These are phyloP conservation scores for Houttuynia cordata DNA, from an alignment of 164 flowering plant species.

Conservation along the genomic window DNA sequence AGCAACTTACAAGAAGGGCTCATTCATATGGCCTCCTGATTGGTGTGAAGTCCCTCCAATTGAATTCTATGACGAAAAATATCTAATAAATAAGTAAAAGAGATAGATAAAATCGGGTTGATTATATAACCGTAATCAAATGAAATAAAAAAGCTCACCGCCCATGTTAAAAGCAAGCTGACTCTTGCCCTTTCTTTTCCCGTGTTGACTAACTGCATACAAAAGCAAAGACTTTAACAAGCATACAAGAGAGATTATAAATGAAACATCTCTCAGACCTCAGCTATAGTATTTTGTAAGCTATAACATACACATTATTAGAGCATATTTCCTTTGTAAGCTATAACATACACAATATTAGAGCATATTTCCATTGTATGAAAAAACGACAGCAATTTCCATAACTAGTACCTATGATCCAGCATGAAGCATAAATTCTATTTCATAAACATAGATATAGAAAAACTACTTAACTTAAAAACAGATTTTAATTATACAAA, in stretches of 20 bases:
- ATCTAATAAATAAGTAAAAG: not conserved
- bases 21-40: slow-evolving; percentile 87
- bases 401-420: no score
- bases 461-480: no score
- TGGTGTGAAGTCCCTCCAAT: slow-evolving; percentile 76
- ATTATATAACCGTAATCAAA: not conserved
- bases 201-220: slow-evolving; percentile 66
- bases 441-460: not conserved
- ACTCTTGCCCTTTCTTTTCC: slow-evolving; percentile 91
- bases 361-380: no score
- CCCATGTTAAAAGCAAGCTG: slow-evolving; percentile 93
- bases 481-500: no score
- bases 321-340: no score
- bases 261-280: not conserved
- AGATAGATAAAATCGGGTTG: not conserved
- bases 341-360: no score
- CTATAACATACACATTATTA: no score
- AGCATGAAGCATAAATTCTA: no score
- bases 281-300: no score
- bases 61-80: slow-evolving; percentile 51
- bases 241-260: not conserved
- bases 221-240: not conserved
- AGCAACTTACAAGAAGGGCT: slow-evolving; percentile 66
- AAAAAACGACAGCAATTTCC: no score
- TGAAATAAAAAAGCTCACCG: slow-evolving; percentile 41